A percentile compares a stretch with the other conserved stretches of the same genome.
Conservation (phyloP, 1,284 basidiomycete genomes). For the Ustilago shanxiensis region DNA sequence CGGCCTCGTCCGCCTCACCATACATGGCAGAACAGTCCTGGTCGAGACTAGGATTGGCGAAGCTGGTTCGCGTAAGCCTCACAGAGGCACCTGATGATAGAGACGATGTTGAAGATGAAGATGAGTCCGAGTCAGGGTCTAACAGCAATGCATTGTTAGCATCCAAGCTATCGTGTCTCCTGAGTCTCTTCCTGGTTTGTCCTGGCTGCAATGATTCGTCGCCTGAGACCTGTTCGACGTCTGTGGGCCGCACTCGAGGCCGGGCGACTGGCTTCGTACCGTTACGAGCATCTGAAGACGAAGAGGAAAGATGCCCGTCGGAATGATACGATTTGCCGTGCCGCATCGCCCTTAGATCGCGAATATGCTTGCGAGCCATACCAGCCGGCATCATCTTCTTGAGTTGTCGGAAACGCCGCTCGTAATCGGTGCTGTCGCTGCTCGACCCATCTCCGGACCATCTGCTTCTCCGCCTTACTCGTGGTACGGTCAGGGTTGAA, state of each 20-base stretch:
- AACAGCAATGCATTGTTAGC: constrained; percentile 39
- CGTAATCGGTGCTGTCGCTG: constrained; percentile 64
- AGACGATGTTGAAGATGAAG: constrained; percentile 28
- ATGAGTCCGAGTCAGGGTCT: constrained; percentile 47
- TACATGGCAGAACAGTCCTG: neutral
- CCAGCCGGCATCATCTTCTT: constrained; percentile 67
- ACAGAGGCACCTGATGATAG: constrained; percentile 14
- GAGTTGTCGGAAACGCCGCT: constrained; percentile 62
- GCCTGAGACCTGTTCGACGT: constrained; percentile 4
- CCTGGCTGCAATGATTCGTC: constrained; percentile 50
- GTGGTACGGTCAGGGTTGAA: neutral
- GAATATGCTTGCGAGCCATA: constrained; percentile 65
- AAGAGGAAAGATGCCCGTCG: constrained; percentile 49
- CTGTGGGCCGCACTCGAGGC: neutral
- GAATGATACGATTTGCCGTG: constrained; percentile 65
- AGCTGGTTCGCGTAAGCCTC: neutral
- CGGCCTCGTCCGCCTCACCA: constrained; percentile 24
- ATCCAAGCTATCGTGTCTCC: constrained; percentile 35
- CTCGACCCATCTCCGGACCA: constrained; percentile 45
- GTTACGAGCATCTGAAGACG: constrained; percentile 23
- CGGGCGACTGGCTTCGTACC: neutral
- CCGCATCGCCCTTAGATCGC: constrained; percentile 65
- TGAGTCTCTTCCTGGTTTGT: constrained; percentile 50
- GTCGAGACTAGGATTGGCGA: neutral
- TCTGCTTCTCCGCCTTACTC: constrained; percentile 37